Evolutionary conservation across 192 early-diverging fungal genomes (phyloP).

Genomic region (Coemansia sp.): DNA sequence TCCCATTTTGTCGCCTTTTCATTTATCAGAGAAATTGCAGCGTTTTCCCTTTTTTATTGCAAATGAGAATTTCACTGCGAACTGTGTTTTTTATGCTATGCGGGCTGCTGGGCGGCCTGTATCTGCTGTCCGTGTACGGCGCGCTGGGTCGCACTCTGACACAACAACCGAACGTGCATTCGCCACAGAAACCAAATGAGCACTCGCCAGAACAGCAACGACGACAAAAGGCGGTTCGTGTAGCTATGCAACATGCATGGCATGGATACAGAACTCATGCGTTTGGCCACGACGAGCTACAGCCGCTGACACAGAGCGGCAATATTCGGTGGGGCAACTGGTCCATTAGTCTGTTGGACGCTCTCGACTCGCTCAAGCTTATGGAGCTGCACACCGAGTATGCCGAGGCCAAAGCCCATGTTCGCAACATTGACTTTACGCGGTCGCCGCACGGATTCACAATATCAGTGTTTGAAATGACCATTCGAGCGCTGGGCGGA

Average conservation of each 20-base stretch:
- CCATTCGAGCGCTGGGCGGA: conserved; percentile 84
- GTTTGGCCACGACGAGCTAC: conserved; percentile 51
- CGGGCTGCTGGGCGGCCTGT: conserved; percentile 15
- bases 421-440: conserved; percentile 59
- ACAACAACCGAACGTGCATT: not conserved
- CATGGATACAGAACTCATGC: conserved; percentile 38
- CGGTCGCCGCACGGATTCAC: conserved; percentile 3
- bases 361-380: conserved; percentile 79
- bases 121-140: conserved; percentile 25
- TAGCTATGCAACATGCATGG: conserved; percentile 52
- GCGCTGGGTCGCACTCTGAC: not conserved
- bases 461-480: conserved; percentile 72
- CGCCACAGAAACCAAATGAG: not conserved
- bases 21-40: not conserved
- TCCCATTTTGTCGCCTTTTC: not conserved
- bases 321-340: conserved; percentile 61
- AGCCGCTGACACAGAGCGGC: conserved; percentile 25
- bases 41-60: too few relatives aligned
- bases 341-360: conserved; percentile 82
- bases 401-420: conserved; percentile 63
- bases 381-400: conserved; percentile 80
- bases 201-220: not conserved
- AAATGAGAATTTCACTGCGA: conserved; percentile 23
- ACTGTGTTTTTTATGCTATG: conserved; percentile 22
- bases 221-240: conserved; percentile 39